Percentiles rank a stretch among this genome's conserved stretches.
Evolutionary conservation across 2,329 filamentous ascomycete genomes (phyloP).

Genomic region (Pseudogymnoascus verrucosus): DNA sequence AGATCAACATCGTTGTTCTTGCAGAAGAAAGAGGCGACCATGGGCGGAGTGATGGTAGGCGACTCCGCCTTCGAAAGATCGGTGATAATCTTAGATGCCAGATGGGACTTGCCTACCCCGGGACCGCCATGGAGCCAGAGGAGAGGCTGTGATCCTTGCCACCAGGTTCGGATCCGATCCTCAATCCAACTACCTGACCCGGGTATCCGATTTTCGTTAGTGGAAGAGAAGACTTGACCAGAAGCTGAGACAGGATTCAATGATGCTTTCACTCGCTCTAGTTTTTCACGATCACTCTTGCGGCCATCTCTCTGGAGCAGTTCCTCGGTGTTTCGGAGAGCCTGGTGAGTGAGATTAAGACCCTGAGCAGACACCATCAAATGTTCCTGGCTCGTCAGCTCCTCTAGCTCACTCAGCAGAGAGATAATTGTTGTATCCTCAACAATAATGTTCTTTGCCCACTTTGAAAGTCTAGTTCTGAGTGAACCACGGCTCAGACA

Average conservation of each 20-base stretch:
- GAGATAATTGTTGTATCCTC: not conserved
- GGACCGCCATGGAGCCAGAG: constrained; percentile 6
- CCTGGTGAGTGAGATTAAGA: not conserved
- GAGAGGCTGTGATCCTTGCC: not conserved
- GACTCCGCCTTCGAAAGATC: not conserved
- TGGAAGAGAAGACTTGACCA: not conserved
- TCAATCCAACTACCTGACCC: constrained; percentile 8
- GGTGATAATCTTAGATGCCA: constrained; percentile 3
- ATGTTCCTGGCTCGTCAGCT: not conserved
- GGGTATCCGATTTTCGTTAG: not conserved
- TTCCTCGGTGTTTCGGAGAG: not conserved
- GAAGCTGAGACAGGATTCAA: not conserved
- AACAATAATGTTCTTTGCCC: not conserved
- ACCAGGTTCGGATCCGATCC: constrained; percentile 5
- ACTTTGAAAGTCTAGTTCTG: not conserved
- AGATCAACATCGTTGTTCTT: constrained; percentile 9
- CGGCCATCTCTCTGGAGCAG: not conserved
- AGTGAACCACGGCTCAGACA: not conserved
- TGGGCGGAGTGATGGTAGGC: not conserved
- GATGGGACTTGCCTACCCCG: constrained; percentile 5
- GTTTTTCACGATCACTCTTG: not conserved
- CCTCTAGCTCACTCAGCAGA: not conserved
- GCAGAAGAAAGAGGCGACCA: constrained; percentile 2
- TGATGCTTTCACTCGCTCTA: not conserved
- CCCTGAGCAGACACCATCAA: not conserved